A percentile compares a stretch with the other conserved stretches of the same genome.
These are phyloP conservation scores for Russula sp. DNA, from an alignment of 768 basidiomycete species.

Conservation along the genomic window DNA sequence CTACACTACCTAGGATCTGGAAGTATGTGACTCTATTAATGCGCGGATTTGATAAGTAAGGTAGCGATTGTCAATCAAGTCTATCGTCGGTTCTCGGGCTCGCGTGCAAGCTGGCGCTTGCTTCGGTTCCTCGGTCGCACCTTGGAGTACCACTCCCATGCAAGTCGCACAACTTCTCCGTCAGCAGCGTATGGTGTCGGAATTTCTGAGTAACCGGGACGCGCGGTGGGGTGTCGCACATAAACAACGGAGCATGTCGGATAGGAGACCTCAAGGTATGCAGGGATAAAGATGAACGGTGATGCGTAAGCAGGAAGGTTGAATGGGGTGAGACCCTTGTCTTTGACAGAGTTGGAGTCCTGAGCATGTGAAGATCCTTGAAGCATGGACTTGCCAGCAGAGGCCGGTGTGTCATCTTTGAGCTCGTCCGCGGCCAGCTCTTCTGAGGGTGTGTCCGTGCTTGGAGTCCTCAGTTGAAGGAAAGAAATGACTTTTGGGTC, in stretches of 20 bases:
- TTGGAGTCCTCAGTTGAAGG: conserved; percentile 39
- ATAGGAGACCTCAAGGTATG: conserved; percentile 84
- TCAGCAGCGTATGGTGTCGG: conserved; percentile 95
- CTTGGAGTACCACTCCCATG: conserved; percentile 94
- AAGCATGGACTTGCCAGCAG: conserved; percentile 3
- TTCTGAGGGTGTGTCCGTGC: conserved; percentile 21
- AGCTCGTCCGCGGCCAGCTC: conserved; percentile 22
- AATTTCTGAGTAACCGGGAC: conserved; percentile 93
- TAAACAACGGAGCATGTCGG: conserved; percentile 87
- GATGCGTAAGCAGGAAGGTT: conserved; percentile 80
- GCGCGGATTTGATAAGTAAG: not conserved
- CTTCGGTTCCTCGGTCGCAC: conserved; percentile 51
- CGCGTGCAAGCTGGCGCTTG: conserved; percentile 24
- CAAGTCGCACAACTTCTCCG: conserved; percentile 83
- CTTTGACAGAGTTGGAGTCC: conserved; percentile 4
- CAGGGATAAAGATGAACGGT: conserved; percentile 90
- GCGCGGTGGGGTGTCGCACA: conserved; percentile 92
- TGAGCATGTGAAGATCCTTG: conserved; percentile 4
- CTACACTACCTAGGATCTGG: not conserved
- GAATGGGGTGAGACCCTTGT: conserved; percentile 57
- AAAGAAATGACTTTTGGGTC: conserved; percentile 76
- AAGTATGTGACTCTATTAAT: conserved; percentile 1
- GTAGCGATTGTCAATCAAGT: not conserved
- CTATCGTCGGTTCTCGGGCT: conserved; percentile 23
- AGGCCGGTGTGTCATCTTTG: conserved; percentile 22